phyloP scores from a whole-genome alignment of 2,329 filamentous ascomycete genomes.

The Tothia fuscella region DNA sequence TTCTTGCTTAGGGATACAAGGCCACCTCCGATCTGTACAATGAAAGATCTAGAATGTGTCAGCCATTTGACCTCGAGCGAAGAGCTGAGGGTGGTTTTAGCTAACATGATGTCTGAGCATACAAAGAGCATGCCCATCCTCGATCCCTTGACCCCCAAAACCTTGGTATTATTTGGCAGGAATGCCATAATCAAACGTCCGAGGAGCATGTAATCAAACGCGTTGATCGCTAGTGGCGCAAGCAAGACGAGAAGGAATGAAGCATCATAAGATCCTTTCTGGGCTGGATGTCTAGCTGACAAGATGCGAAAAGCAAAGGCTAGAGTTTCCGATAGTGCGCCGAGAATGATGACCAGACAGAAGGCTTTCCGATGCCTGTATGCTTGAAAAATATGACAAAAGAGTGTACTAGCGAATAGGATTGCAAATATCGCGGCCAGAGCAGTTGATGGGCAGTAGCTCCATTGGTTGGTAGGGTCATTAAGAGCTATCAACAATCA shows the following conservation, averaged over 20 bases:
- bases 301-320: slow-evolving; percentile 31
- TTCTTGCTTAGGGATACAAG: no score
- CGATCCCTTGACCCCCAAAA: slow-evolving; percentile 25
- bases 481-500: no score
- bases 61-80: no score
- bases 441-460: neutral
- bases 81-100: slow-evolving; percentile 1
- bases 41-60: no score
- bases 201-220: slow-evolving; percentile 30
- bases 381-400: slow-evolving; percentile 11
- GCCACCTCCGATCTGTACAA: slow-evolving; percentile 31
- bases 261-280: slow-evolving; percentile 19
- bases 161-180: slow-evolving; percentile 21
- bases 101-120: slow-evolving; percentile 28
- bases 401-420: slow-evolving; percentile 9
- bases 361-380: slow-evolving; percentile 25
- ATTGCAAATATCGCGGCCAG: neutral
- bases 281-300: slow-evolving; percentile 29
- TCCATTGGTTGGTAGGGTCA: neutral
- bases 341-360: slow-evolving; percentile 35
- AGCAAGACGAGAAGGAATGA: slow-evolving; percentile 12
- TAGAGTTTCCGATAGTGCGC: slow-evolving; percentile 29
- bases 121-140: slow-evolving; percentile 32
- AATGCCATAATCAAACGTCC: slow-evolving; percentile 31
- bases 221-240: slow-evolving; percentile 28